phyloP scores from a whole-genome alignment of 1,284 basidiomycete species.

The Thelephora terrestris region DNA sequence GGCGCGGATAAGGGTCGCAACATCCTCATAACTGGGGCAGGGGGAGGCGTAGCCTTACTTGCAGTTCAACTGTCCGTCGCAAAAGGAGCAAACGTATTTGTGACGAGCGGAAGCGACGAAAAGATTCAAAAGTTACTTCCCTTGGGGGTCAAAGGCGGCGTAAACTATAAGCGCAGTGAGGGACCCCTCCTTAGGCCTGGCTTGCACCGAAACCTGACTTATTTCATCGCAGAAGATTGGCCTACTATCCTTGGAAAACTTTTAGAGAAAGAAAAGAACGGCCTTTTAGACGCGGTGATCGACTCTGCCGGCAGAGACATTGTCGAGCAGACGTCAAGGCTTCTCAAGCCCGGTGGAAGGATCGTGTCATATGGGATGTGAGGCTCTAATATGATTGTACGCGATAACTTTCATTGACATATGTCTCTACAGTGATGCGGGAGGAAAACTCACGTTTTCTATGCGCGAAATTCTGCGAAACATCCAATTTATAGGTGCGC shows the following conservation, averaged over 20 bases:
- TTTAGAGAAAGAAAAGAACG: constrained; percentile 31
- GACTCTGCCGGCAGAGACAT: constrained; percentile 79
- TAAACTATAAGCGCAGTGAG: constrained; percentile 61
- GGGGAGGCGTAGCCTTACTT: constrained; percentile 75
- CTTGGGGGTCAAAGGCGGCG: constrained; percentile 73
- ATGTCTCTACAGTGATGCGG: constrained; percentile 48
- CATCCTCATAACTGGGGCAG: constrained; percentile 71
- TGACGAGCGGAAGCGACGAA: constrained; percentile 64
- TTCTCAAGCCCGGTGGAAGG: constrained; percentile 61
- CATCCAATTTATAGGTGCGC: constrained; percentile 61
- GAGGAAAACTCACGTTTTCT: constrained; percentile 52
- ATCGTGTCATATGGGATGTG: constrained; percentile 76
- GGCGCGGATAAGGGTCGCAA: constrained; percentile 55
- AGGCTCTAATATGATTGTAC: constrained; percentile 14
- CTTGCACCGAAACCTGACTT: neutral
- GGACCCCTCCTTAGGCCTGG: constrained; percentile 1
- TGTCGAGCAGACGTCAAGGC: constrained; percentile 41
- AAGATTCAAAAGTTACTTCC: constrained; percentile 62
- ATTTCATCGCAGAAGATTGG: constrained; percentile 47
- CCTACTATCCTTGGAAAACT: constrained; percentile 41
- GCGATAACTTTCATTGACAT: neutral
- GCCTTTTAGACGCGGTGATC: constrained; percentile 59
- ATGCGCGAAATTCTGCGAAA: constrained; percentile 79
- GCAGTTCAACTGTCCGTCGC: constrained; percentile 74
- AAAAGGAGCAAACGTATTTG: constrained; percentile 71